These are phyloP conservation scores for Leucocoprinus sp. DNA, from an alignment of 768 basidiomycete genomes.

Conservation along the genomic window DNA sequence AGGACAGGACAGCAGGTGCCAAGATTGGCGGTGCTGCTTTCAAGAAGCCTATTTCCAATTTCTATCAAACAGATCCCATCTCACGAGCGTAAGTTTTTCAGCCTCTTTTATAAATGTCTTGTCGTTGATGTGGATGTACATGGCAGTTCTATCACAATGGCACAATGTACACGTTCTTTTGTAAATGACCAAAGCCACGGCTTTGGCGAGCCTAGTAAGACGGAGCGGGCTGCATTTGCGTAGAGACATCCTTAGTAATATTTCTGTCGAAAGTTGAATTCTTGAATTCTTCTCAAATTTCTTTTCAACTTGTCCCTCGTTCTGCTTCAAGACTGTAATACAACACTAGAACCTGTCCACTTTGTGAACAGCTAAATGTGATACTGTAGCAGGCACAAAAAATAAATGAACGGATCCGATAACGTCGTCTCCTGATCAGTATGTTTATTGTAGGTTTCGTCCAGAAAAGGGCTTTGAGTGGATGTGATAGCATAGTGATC, in stretches of 20 bases:
- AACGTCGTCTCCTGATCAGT: no score
- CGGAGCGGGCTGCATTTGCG: conserved; percentile 37
- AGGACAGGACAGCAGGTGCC: conserved; percentile 38
- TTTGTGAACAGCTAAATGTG: no score
- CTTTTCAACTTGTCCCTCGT: no score
- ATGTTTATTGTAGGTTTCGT: no score
- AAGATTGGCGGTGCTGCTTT: conserved; percentile 56
- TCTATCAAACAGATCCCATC: conserved; percentile 95
- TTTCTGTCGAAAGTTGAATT: conserved; percentile 13
- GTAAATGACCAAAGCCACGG: conserved; percentile 65
- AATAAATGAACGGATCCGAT: no score
- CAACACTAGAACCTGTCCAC: no score
- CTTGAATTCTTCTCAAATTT: conserved; percentile 4
- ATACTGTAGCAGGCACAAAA: background rate
- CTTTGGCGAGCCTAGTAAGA: conserved; percentile 41
- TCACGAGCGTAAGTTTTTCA: conserved; percentile 71
- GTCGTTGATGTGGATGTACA: background rate
- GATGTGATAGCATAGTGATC: no score
- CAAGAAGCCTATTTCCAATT: conserved; percentile 79
- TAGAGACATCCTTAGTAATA: conserved; percentile 15
- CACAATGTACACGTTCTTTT: conserved; percentile 84
- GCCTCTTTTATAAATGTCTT: background rate
- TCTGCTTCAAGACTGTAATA: no score
- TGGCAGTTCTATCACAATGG: conserved; percentile 87
- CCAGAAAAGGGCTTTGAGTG: no score